Conservation (phyloP, 1,284 basidiomycete species). For the Porodaedalea pini region DNA sequence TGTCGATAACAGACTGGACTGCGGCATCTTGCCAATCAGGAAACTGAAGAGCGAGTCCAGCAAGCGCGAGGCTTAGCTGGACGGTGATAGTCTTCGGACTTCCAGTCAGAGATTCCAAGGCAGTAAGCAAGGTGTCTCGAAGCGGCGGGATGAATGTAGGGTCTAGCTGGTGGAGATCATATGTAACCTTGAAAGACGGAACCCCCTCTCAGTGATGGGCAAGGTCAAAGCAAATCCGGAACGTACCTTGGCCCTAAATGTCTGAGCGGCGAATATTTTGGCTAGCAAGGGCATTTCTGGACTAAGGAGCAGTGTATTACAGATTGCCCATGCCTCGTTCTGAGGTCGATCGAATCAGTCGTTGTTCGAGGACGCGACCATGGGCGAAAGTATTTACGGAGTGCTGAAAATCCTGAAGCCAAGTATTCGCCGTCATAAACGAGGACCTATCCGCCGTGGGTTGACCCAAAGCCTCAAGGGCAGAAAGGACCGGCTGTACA, state of each 20-base stretch:
- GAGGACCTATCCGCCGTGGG: slow-evolving; percentile 75
- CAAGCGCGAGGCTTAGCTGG: slow-evolving; percentile 86
- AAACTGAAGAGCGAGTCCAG: slow-evolving; percentile 89
- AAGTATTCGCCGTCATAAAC: slow-evolving; percentile 83
- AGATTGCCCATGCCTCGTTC: slow-evolving; percentile 95
- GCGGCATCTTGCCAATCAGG: slow-evolving; percentile 80
- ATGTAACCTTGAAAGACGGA: slow-evolving; percentile 70
- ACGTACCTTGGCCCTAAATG: slow-evolving; percentile 89
- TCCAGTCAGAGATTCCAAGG: slow-evolving; percentile 63
- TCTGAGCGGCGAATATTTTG: slow-evolving; percentile 95
- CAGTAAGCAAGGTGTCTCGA: slow-evolving; percentile 82
- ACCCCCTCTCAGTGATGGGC: slow-evolving; percentile 20
- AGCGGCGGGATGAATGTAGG: slow-evolving; percentile 68
- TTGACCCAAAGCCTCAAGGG: slow-evolving; percentile 69
- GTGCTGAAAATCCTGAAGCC: slow-evolving; percentile 96
- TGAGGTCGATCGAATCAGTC: slow-evolving; percentile 36
- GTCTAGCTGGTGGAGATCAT: slow-evolving; percentile 90
- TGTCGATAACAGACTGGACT: slow-evolving; percentile 80
- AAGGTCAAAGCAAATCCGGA: not conserved
- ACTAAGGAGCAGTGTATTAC: slow-evolving; percentile 84
- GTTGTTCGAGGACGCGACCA: slow-evolving; percentile 32
- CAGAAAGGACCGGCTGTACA: slow-evolving; percentile 67
- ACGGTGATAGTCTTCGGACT: slow-evolving; percentile 87
- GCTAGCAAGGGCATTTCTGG: slow-evolving; percentile 78
- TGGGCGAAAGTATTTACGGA: slow-evolving; percentile 82